These are phyloP conservation scores for Pelargonium australe DNA, from an alignment of 441 rosid species.

Conservation along the genomic window DNA sequence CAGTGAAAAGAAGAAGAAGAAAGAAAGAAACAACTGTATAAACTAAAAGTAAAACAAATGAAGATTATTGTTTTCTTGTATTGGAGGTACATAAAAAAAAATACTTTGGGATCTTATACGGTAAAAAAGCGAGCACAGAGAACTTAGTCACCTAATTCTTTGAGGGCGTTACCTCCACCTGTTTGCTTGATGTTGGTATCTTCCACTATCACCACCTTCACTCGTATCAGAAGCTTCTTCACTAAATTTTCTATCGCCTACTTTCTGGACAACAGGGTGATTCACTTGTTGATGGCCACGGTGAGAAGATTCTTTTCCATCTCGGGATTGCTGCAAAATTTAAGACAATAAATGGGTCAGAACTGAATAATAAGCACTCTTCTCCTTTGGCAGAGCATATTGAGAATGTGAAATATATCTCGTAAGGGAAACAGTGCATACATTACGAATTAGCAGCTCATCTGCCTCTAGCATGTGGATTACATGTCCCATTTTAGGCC, in stretches of 20 bases:
- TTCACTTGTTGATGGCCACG: slow-evolving; percentile 27
- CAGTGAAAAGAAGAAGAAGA: too few species aligned
- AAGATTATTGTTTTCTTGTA: slow-evolving; percentile 24
- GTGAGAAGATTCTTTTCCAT: slow-evolving; percentile 42
- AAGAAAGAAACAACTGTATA: slow-evolving; percentile 4
- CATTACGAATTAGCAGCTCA: slow-evolving; percentile 67
- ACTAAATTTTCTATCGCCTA: slow-evolving; percentile 31
- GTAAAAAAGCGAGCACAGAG: neutral
- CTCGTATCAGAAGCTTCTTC: slow-evolving; percentile 39
- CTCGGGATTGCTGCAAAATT: slow-evolving; percentile 50
- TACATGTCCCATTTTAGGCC: slow-evolving; percentile 94
- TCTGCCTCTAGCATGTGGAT: slow-evolving; percentile 97
- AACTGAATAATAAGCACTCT: neutral
- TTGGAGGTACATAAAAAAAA: slow-evolving; percentile 23
- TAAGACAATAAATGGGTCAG: neutral
- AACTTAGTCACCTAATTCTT: slow-evolving; percentile 28
- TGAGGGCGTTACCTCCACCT: slow-evolving; percentile 36
- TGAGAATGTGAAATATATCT: slow-evolving; percentile 2
- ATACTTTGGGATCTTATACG: slow-evolving; percentile 11
- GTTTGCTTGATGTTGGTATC: slow-evolving; percentile 35
- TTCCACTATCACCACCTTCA: slow-evolving; percentile 46
- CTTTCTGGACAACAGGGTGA: slow-evolving; percentile 19
- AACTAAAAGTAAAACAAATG: slow-evolving; percentile 18
- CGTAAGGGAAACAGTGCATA: slow-evolving; percentile 24
- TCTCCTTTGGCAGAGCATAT: neutral